Evolutionary conservation across 768 basidiomycete genomes (phyloP).

Genomic region (Gautieria morchelliformis): DNA sequence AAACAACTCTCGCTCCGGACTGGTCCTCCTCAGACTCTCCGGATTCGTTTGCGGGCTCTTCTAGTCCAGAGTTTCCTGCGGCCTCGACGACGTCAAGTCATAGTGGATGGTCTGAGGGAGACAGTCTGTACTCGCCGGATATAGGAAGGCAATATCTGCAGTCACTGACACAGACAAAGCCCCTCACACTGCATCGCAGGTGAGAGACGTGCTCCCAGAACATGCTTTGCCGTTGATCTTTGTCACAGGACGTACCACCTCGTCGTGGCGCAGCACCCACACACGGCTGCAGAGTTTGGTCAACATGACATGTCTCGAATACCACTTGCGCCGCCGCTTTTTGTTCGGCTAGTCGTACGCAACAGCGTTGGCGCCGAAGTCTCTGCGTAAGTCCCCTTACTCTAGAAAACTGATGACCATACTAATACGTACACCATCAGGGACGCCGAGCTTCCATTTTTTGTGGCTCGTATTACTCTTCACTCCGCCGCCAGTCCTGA

Average conservation of each 20-base stretch:
- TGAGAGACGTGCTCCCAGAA: neutral
- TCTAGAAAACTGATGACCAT: conserved; percentile 12
- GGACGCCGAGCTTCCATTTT: conserved; percentile 78
- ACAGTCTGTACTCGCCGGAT: neutral
- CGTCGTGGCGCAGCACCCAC: conserved; percentile 79
- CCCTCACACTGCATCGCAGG: neutral
- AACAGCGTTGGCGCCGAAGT: conserved; percentile 63
- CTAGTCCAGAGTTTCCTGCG: neutral
- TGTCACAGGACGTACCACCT: conserved; percentile 52
- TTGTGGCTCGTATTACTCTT: conserved; percentile 75
- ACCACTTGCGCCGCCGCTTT: conserved; percentile 75
- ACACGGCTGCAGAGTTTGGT: conserved; percentile 75
- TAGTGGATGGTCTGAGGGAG: conserved; percentile 4
- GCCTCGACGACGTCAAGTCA: neutral
- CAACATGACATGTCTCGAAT: conserved; percentile 63
- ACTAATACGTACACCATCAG: conserved; percentile 28
- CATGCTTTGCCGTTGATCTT: neutral
- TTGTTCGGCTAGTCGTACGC: conserved; percentile 69
- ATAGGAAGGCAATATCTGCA: neutral
- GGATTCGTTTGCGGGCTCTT: neutral
- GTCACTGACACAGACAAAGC: neutral
- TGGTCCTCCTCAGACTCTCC: neutral
- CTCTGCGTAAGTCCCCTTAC: conserved; percentile 56
- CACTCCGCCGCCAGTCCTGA: conserved; percentile 58
- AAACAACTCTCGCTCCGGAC: neutral